A percentile compares a stretch with the other conserved stretches of the same genome.
Conservation (phyloP, 108 stramenopile genomes). For the Stephanodiscus triporus region DNA sequence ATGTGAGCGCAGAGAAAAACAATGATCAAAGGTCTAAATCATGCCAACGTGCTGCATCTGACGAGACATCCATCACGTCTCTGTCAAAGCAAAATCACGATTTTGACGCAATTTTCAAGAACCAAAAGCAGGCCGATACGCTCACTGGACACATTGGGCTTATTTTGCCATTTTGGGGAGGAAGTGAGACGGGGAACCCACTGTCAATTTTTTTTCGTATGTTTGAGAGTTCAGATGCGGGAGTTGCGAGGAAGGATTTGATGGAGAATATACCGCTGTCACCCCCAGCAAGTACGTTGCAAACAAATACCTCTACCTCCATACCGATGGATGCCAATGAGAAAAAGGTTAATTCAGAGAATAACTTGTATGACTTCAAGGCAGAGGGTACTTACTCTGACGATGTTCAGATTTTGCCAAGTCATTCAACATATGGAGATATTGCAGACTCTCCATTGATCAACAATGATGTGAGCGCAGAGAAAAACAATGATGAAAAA, state of each 20-base stretch:
- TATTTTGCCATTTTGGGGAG: constrained; percentile 36
- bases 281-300: background rate
- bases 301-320: background rate
- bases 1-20: no score
- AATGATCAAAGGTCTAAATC: no score
- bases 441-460: no score
- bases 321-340: background rate
- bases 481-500: no score
- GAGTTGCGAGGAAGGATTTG: background rate
- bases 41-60: constrained; percentile 14
- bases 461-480: no score
- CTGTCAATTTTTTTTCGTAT: background rate
- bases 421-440: no score
- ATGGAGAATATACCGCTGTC: background rate
- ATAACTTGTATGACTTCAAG: no score
- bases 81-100: constrained; percentile 15
- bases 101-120: background rate
- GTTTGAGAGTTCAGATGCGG: background rate
- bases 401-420: no score
- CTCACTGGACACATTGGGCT: constrained; percentile 34
- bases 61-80: constrained; percentile 20
- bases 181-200: background rate
- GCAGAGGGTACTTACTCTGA: no score
- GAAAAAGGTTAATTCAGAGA: no score
- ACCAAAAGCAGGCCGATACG: constrained; percentile 25